These are phyloP conservation scores for Auricularia cornea DNA, from an alignment of 768 basidiomycete species.

Conservation along the genomic window DNA sequence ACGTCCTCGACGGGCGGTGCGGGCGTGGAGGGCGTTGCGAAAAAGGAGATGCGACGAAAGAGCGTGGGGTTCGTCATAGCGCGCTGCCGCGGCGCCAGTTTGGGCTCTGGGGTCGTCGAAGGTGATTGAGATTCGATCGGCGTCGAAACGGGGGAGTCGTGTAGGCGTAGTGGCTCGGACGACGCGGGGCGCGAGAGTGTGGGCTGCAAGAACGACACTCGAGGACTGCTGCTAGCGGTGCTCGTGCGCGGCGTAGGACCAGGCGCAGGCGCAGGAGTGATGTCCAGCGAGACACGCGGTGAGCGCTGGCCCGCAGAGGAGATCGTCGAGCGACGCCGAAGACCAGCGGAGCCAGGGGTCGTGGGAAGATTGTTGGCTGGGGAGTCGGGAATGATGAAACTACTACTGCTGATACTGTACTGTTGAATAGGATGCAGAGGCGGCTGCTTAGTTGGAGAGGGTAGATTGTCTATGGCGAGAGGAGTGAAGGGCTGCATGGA, in stretches of 20 bases:
- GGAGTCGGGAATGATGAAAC: constrained; percentile 20
- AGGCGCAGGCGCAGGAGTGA: background rate
- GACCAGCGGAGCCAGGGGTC: background rate
- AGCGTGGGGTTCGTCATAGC: background rate
- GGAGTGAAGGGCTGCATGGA: constrained; percentile 37
- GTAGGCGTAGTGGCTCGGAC: background rate
- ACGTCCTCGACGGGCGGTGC: background rate
- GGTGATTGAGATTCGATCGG: background rate
- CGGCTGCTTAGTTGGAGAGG: constrained; percentile 10
- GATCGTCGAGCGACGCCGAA: background rate
- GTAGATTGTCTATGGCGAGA: constrained; percentile 25
- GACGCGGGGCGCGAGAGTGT: background rate
- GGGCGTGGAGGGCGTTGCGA: background rate
- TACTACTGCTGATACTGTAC: background rate
- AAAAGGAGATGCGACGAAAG: background rate
- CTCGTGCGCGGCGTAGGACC: background rate
- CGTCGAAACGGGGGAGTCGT: background rate
- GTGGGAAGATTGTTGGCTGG: constrained; percentile 41
- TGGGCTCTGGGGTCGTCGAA: background rate
- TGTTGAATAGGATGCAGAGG: no score
- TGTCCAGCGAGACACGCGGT: background rate
- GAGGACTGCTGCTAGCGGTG: background rate
- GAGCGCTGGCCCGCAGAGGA: background rate
- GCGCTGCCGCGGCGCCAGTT: background rate
- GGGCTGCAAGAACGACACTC: background rate